phyloP scores from a whole-genome alignment of 2,329 filamentous ascomycete species.

The Emmonsia crescens region DNA sequence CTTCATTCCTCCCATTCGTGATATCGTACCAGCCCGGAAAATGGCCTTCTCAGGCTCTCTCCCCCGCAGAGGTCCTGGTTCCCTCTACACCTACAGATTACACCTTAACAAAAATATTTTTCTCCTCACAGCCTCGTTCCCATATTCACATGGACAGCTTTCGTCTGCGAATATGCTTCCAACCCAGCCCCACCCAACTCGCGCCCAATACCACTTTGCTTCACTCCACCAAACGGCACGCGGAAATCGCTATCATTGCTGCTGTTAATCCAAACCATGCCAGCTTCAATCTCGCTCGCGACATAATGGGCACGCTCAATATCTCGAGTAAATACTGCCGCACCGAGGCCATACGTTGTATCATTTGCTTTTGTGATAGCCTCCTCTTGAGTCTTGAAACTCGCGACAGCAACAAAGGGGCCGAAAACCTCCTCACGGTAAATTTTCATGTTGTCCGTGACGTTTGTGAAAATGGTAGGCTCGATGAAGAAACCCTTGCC shows the following conservation, averaged over 20 bases:
- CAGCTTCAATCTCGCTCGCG: constrained; percentile 48
- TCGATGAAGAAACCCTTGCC: constrained; percentile 56
- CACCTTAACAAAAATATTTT: neutral
- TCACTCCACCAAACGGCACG: constrained; percentile 52
- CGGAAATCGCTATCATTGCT: constrained; percentile 39
- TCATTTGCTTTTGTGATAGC: constrained; percentile 49
- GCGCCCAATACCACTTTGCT: constrained; percentile 52
- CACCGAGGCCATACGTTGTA: constrained; percentile 45
- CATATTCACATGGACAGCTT: constrained; percentile 41
- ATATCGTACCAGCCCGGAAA: neutral
- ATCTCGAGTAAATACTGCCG: constrained; percentile 51
- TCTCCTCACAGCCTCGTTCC: constrained; percentile 25
- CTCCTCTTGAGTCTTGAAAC: constrained; percentile 50
- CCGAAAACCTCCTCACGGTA: constrained; percentile 55
- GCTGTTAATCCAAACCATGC: constrained; percentile 61
- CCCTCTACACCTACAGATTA: too few relatives aligned
- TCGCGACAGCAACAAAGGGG: constrained; percentile 48
- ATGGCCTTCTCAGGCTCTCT: neutral
- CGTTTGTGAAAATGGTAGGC: constrained; percentile 49
- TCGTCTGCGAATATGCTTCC: constrained; percentile 51
- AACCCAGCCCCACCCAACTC: constrained; percentile 51
- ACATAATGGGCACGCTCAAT: constrained; percentile 51
- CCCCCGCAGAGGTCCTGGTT: neutral
- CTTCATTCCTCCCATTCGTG: neutral
- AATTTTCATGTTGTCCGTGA: constrained; percentile 48